Conservation (phyloP, 768 basidiomycete genomes). For the Erythrobasidium yunnanense region DNA sequence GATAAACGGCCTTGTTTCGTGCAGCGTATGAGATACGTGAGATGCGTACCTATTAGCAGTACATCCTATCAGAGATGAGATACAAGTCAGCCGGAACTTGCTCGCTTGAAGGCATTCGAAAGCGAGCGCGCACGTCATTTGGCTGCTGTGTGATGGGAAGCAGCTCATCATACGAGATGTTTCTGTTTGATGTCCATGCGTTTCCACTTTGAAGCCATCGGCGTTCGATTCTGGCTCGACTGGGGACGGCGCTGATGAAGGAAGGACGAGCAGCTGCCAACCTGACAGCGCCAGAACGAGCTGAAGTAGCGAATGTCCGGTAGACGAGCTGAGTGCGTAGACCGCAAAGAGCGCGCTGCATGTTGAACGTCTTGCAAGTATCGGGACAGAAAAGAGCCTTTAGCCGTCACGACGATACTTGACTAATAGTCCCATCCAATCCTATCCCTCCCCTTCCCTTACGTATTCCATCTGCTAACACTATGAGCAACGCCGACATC, state of each 20-base stretch:
- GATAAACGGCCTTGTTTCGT: not conserved
- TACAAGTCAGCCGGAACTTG: not conserved
- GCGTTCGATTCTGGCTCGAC: not conserved
- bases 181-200: not conserved
- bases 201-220: not conserved
- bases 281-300: not conserved
- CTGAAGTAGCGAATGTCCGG: constrained; percentile 13
- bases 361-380: not conserved
- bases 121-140: constrained; percentile 44
- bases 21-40: not conserved
- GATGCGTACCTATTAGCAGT: constrained; percentile 29
- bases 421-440: too few species aligned
- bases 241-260: not conserved
- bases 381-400: too few species aligned
- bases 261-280: not conserved
- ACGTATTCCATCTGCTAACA: too few species aligned
- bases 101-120: not conserved
- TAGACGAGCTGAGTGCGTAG: not conserved
- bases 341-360: constrained; percentile 2
- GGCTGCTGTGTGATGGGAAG: constrained; percentile 71
- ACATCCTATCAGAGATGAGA: constrained; percentile 28
- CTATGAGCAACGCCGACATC: too few species aligned
- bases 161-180: constrained; percentile 64
- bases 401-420: too few species aligned
- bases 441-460: too few species aligned